Percentiles rank a stretch among this genome's conserved stretches.
These are phyloP conservation scores for Hibiscus syriacus DNA, from an alignment of 345 rosid species.

Conservation along the genomic window DNA sequence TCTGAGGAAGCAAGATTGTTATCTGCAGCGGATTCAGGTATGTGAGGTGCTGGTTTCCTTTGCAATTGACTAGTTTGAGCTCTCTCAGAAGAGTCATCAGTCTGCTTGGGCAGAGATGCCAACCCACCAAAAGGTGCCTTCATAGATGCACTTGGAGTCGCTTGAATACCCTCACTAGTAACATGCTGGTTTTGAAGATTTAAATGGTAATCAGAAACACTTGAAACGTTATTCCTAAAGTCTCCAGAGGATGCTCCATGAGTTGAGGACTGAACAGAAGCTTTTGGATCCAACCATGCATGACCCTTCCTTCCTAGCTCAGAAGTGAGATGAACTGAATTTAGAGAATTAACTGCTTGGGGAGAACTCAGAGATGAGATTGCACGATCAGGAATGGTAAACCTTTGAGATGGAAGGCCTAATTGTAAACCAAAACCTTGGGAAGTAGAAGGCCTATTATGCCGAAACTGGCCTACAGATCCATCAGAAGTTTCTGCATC, in stretches of 20 bases:
- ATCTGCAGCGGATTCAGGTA: slow-evolving; percentile 15
- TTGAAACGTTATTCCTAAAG: slow-evolving; percentile 22
- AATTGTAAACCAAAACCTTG: slow-evolving; percentile 78
- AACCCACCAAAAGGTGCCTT: slow-evolving; percentile 32
- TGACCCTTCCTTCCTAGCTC: slow-evolving; percentile 35
- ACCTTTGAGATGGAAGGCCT: slow-evolving; percentile 70
- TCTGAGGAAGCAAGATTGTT: slow-evolving; percentile 26
- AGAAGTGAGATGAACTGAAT: slow-evolving; percentile 25
- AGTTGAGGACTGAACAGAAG: slow-evolving; percentile 15
- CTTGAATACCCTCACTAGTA: slow-evolving; percentile 30
- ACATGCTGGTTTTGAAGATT: slow-evolving; percentile 36
- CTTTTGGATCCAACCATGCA: slow-evolving; percentile 36
- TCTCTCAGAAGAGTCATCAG: slow-evolving; percentile 32
- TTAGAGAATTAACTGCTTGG: slow-evolving; percentile 21
- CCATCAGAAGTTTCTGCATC: slow-evolving; percentile 48
- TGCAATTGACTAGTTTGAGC: slow-evolving; percentile 32
- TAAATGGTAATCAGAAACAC: slow-evolving; percentile 38
- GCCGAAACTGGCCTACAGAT: slow-evolving; percentile 45
- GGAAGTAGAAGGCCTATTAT: slow-evolving; percentile 39
- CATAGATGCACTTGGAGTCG: slow-evolving; percentile 20
- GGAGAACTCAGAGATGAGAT: slow-evolving; percentile 35
- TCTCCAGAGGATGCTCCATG: slow-evolving; percentile 37
- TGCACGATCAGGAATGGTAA: slow-evolving; percentile 28
- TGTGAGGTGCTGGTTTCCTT: slow-evolving; percentile 17
- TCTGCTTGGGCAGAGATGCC: slow-evolving; percentile 30